These are phyloP conservation scores for Xylariaceae sp. DNA, from an alignment of 2,329 filamentous ascomycete species.

Conservation along the genomic window DNA sequence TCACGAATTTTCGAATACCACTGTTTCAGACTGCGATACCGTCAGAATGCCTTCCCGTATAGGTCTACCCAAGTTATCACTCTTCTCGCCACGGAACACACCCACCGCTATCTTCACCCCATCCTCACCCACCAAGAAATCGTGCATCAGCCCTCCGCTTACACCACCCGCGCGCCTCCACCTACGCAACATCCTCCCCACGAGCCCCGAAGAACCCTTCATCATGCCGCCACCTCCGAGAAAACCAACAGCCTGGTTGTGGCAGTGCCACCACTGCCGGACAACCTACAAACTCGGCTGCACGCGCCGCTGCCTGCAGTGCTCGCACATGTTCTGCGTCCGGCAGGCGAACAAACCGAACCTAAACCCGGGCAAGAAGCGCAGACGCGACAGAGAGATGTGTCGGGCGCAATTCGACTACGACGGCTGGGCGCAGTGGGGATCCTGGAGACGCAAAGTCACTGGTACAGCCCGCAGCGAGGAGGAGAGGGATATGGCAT, in stretches of 20 bases:
- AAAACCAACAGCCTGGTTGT: slow-evolving; percentile 31
- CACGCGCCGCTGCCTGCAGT: slow-evolving; percentile 35
- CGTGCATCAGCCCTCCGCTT: slow-evolving; percentile 8
- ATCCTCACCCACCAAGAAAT: background rate
- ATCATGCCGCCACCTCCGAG: slow-evolving; percentile 27
- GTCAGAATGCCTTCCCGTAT: slow-evolving; percentile 25
- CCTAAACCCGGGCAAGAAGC: slow-evolving; percentile 16
- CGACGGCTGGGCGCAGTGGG: slow-evolving; percentile 30
- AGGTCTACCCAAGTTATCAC: slow-evolving; percentile 21
- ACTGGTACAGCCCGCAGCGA: slow-evolving; percentile 31
- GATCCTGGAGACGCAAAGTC: slow-evolving; percentile 30
- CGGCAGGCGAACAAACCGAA: slow-evolving; percentile 2
- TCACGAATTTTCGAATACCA: background rate
- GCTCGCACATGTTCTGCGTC: slow-evolving; percentile 28
- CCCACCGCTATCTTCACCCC: background rate
- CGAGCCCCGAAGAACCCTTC: slow-evolving; percentile 22
- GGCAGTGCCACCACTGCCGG: slow-evolving; percentile 35
- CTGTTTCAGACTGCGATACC: too few species aligned
- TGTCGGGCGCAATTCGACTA: slow-evolving; percentile 32
- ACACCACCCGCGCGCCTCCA: slow-evolving; percentile 29
- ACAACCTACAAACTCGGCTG: slow-evolving; percentile 31
- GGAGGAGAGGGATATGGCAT: slow-evolving; percentile 21
- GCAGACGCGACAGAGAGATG: slow-evolving; percentile 15
- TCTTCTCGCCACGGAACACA: slow-evolving; percentile 18
- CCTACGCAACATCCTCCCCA: slow-evolving; percentile 27